Evolutionary conservation across 2,329 filamentous ascomycete genomes (phyloP), one percentile per base, ranked within the genome.

Genomic region (Pseudogymnoascus sp.): DNA sequence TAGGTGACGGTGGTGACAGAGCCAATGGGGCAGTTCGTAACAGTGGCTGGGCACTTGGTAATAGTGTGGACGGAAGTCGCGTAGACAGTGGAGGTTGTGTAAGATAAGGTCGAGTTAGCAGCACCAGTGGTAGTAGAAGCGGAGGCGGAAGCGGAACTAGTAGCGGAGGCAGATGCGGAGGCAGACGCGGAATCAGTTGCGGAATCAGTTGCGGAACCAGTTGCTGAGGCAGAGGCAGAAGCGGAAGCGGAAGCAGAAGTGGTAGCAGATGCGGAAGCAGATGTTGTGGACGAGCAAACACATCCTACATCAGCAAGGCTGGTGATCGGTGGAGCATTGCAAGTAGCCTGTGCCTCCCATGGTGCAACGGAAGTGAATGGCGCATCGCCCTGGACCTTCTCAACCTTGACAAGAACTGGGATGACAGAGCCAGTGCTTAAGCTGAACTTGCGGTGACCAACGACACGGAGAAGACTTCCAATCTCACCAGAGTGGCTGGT

Each of bases 401-500:
- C 78, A 0, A 82, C 85, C 73, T 82, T 84, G 36, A 90, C 82
- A 1, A 90, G 78, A 2, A 88, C 85, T 0, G 88, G 87, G 28
- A 90, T 87, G 6, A 88, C 82, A 63, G 85, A 82, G 7, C 88
- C 88, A 0, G 88, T 91, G n/a, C 77, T 78, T 11, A 90, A 76
- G 2, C 76, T 72, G 71, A 90, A 90, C 2, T 74, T 66, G n/a
- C 81, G 80, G 69, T 90, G 88, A 60, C 81, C 80, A 3, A 89
- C 74, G 0, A 84, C 84, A 68, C 76, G 69, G 2, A 87, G 77
- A 23, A 85, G 73, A 62, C 75, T 78, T 9, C 69, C 70, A 67
- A 86, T 85, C 69, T 84, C 80, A 5, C 85, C 85, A 18, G 80
- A 82, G 73, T 88, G 85, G 62, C 79, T 83, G 1, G 84, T 87